phyloP scores from a whole-genome alignment of 2,329 filamentous ascomycete species.

The Hymenoscyphus linearis region DNA sequence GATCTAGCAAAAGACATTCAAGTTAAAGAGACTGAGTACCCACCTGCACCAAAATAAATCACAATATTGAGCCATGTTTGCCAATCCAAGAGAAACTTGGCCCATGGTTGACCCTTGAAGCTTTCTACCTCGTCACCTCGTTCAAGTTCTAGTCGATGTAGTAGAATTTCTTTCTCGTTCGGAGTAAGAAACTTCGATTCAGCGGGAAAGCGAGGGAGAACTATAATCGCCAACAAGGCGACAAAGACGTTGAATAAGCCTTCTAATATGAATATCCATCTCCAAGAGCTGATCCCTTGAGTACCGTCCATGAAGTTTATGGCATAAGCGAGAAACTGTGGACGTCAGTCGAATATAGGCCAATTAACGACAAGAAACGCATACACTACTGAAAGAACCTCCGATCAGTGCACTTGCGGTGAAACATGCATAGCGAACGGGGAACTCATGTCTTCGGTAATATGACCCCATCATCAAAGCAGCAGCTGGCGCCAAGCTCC shows the following conservation, averaged over 20 bases:
- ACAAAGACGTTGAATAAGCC: constrained; percentile 43
- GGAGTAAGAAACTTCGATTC: not conserved
- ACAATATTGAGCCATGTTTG: constrained; percentile 2
- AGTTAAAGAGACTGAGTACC: too few relatives aligned
- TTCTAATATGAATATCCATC: constrained; percentile 73
- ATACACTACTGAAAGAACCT: not conserved
- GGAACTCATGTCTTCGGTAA: not conserved
- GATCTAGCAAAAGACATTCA: too few relatives aligned
- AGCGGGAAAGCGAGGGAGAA: not conserved
- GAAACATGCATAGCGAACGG: constrained; percentile 3
- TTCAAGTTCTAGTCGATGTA: not conserved
- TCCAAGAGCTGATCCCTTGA: constrained; percentile 59
- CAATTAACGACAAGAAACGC: not conserved
- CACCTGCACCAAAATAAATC: not conserved
- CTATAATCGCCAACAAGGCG: constrained; percentile 35
- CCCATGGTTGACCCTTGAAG: not conserved
- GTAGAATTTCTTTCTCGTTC: not conserved
- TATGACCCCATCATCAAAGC: constrained; percentile 32
- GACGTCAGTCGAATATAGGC: not conserved
- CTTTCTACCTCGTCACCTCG: constrained; percentile 1
- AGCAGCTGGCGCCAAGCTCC: constrained; percentile 54
- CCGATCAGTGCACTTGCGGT: not conserved
- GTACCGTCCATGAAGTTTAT: constrained; percentile 50
- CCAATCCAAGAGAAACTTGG: not conserved
- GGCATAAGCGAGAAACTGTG: constrained; percentile 40